Conservation (phyloP, 371 early-diverging fungal genomes). For the Amoeboaphelidium protococcarum region DNA sequence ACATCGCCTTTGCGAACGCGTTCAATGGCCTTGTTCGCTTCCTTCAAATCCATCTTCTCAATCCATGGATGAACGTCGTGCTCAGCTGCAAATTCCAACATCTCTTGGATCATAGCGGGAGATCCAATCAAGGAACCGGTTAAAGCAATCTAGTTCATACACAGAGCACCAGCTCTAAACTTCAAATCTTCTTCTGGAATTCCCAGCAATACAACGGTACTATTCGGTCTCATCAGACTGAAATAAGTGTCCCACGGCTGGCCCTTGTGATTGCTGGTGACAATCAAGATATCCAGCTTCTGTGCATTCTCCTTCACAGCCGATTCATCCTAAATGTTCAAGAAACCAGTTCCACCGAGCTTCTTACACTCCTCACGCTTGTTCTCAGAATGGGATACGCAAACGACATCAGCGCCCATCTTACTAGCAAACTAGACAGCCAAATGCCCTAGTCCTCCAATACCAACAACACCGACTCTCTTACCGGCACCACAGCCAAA, state of each 20-base stretch:
- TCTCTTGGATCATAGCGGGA: constrained; percentile 21
- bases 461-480: constrained; percentile 32
- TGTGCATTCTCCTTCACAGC: constrained; percentile 10
- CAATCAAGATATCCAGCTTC: background rate
- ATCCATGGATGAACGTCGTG: constrained; percentile 33
- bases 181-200: constrained; percentile 6
- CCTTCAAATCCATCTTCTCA: constrained; percentile 25
- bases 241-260: constrained; percentile 3
- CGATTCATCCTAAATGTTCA: constrained; percentile 16
- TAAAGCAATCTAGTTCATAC: constrained; percentile 20
- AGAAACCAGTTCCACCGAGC: constrained; percentile 31
- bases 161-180: constrained; percentile 13
- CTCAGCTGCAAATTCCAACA: constrained; percentile 38
- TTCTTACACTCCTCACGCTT: constrained; percentile 35
- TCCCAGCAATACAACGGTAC: constrained; percentile 6
- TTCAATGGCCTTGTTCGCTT: constrained; percentile 32
- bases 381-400: constrained; percentile 29
- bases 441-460: constrained; percentile 45
- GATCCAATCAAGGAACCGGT: constrained; percentile 43
- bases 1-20: constrained; percentile 28
- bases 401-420: constrained; percentile 39
- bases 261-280: background rate
- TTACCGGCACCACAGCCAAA: constrained; percentile 18
- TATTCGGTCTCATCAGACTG: constrained; percentile 3
- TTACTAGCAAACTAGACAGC: constrained; percentile 31